phyloP scores from a whole-genome alignment of 1,284 basidiomycete species.

The Flammula alnicola region DNA sequence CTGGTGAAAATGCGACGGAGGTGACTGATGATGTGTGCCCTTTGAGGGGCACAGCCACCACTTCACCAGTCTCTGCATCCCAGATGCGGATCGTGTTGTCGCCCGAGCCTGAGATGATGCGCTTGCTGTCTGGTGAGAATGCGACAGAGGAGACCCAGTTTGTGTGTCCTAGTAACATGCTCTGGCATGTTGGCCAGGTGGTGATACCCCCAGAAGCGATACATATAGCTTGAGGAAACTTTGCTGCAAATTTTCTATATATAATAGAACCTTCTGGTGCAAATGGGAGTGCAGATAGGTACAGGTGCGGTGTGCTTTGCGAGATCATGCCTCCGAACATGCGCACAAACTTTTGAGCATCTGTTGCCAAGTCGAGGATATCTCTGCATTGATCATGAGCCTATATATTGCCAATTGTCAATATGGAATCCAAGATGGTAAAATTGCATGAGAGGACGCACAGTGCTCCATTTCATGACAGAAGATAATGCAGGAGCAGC shows the following conservation, averaged over 20 bases:
- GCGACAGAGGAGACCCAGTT: too few species aligned
- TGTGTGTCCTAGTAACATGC: background rate
- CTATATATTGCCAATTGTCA: too few species aligned
- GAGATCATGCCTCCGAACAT: slow-evolving; percentile 12
- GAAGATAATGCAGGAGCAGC: background rate
- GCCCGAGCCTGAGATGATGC: too few species aligned
- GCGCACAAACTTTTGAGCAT: slow-evolving; percentile 4
- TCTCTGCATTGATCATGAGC: background rate
- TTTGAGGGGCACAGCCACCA: too few species aligned
- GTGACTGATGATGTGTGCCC: too few species aligned
- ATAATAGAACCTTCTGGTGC: slow-evolving; percentile 2
- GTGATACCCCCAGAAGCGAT: background rate
- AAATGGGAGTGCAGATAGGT: slow-evolving; percentile 25
- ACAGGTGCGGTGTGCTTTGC: slow-evolving; percentile 17
- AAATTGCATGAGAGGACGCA: too few species aligned
- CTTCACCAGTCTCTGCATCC: too few species aligned
- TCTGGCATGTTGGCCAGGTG: background rate
- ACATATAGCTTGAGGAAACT: background rate
- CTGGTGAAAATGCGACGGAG: too few species aligned
- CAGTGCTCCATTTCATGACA: background rate
- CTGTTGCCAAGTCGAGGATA: background rate
- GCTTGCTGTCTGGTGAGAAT: too few species aligned
- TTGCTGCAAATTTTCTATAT: background rate
- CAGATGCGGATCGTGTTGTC: too few species aligned
- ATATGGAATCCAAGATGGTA: too few species aligned